Base-by-base conservation (phyloP, 2,329 filamentous ascomycete genomes). In the Fusarium buharicum region DNA sequence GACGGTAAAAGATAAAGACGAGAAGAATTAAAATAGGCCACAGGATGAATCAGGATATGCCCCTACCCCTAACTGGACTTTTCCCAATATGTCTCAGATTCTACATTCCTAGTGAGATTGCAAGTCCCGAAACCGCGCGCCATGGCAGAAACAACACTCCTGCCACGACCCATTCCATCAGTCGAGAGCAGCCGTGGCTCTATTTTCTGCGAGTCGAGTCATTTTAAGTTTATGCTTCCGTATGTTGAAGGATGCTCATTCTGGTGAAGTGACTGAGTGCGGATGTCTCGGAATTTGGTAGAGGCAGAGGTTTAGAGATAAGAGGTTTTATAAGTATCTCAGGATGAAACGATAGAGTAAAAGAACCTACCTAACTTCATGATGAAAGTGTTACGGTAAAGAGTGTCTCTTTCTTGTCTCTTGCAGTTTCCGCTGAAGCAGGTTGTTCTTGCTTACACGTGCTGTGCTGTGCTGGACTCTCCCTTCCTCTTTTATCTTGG, bases 31-130 rank as follows among this genome's bases (percentile, higher is more conserved):
- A 31, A 34, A 51, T 24, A 22, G 37, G 14, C 24, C 45, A 14
- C 40, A 55, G 36, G 27, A n/a, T 13, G 48, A 17, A 47, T 40
- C 40, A 48, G 31, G 33, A 50, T 31, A 17, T 28, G 30, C 30
- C 36, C 12, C 47, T 36, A 24, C 36, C 36, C n/a, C 10, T 33
- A 37, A 13, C 40, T 37, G 16, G 18, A 33, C 17, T 17, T 30
- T 31, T 40, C 36, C 14, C n/a, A n/a, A 22, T 5, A 50, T 41
- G 62, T 66, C 52, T 64, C 34, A 62, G 44, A 28, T 34, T 27
- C 11, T 39, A 33, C 57, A 64, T 66, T 62, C 62, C 62, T 59
- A 34, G 50, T 51, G 57, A 66, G 45, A 64, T 55, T 66, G 18
- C 34, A 18, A 27, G 48, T 43, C 46, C 50, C 33, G 27, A 20